phyloP scores from a whole-genome alignment of 352 stramenopile species.

The Phytophthora pini region DNA sequence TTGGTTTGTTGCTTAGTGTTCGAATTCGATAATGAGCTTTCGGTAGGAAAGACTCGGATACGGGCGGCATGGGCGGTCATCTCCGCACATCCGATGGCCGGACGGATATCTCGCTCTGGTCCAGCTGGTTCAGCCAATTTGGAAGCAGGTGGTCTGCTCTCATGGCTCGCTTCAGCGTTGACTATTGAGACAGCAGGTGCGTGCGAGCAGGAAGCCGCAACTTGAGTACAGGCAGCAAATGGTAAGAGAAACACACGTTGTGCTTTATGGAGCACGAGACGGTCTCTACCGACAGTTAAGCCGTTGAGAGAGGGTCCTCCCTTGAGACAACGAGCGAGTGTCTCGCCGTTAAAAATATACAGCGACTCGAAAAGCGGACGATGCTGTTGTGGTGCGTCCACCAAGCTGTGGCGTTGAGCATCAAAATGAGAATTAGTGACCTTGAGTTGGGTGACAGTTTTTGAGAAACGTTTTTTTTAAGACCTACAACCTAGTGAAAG shows the following conservation, averaged over 20 bases:
- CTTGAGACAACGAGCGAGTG: slow-evolving; percentile 28
- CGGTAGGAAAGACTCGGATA: slow-evolving; percentile 9
- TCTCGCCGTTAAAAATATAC: slow-evolving; percentile 14
- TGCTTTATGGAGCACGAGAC: slow-evolving; percentile 25
- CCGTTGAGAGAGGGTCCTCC: neutral
- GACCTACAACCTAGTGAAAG: neutral
- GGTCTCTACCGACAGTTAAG: slow-evolving; percentile 10
- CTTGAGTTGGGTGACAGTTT: neutral
- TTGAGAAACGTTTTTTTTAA: neutral
- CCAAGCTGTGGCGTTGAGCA: neutral
- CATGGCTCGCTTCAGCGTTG: slow-evolving; percentile 17
- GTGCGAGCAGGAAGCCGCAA: slow-evolving; percentile 18
- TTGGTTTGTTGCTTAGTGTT: slow-evolving; percentile 26
- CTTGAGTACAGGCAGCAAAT: slow-evolving; percentile 14
- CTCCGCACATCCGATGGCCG: slow-evolving; percentile 5
- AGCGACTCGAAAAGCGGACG: slow-evolving; percentile 4
- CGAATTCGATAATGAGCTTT: slow-evolving; percentile 29
- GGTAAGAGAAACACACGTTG: slow-evolving; percentile 28
- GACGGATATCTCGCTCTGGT: slow-evolving; percentile 14
- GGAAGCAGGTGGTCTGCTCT: slow-evolving; percentile 25
- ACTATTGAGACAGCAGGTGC: slow-evolving; percentile 31
- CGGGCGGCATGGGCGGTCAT: slow-evolving; percentile 29
- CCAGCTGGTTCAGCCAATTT: slow-evolving; percentile 30
- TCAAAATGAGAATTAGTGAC: neutral
- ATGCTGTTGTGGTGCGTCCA: slow-evolving; percentile 1